These are phyloP conservation scores for Coniferiporia weirii DNA, from an alignment of 1,284 basidiomycete species.

Conservation along the genomic window DNA sequence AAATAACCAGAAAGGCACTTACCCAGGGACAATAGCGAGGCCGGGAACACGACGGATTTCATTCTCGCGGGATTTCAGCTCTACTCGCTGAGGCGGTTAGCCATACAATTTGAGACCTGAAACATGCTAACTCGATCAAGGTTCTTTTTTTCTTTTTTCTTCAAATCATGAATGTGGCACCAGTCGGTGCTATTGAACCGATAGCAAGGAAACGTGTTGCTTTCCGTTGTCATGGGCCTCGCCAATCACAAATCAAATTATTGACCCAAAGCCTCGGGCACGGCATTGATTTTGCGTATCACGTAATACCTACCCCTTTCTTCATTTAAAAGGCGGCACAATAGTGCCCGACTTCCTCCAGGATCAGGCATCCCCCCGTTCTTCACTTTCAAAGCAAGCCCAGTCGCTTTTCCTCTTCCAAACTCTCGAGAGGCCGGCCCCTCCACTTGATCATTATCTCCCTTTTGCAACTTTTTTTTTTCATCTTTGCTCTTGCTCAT, in stretches of 20 bases:
- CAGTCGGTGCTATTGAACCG: too few relatives aligned
- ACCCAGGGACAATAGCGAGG: too few relatives aligned
- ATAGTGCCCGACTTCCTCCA: neutral
- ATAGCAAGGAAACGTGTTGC: neutral
- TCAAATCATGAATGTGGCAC: too few relatives aligned
- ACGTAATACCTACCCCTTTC: neutral
- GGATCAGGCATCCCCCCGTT: slow-evolving; percentile 4
- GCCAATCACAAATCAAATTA: neutral
- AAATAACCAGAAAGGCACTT: too few relatives aligned
- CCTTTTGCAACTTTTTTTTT: too few relatives aligned
- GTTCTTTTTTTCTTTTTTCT: too few relatives aligned
- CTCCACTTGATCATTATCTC: slow-evolving; percentile 1
- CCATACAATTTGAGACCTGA: too few relatives aligned
- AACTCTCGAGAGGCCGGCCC: slow-evolving; percentile 3
- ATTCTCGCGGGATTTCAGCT: too few relatives aligned
- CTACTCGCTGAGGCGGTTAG: too few relatives aligned
- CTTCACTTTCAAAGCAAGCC: neutral
- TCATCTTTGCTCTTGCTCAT: neutral
- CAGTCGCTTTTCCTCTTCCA: neutral
- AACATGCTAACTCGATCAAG: too few relatives aligned
- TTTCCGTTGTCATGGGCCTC: slow-evolving; percentile 4
- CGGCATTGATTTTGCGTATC: neutral
- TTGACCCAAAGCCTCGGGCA: neutral
- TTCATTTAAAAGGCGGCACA: neutral
- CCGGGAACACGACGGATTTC: too few relatives aligned